phyloP scores from a whole-genome alignment of 257 asterid species.

The Orobanche coerulescens region DNA sequence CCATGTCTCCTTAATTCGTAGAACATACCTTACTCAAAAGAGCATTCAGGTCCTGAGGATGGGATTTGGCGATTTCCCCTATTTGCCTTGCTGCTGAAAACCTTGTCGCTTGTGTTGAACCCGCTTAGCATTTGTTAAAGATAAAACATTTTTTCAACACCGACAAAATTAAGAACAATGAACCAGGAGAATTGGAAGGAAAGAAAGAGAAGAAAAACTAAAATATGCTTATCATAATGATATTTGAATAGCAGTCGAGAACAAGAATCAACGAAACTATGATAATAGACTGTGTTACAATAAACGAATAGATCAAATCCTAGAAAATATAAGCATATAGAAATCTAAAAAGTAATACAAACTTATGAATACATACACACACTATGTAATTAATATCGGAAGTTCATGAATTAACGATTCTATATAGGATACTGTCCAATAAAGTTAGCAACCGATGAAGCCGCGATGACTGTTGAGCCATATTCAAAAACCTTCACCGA shows the following conservation, averaged over 20 bases:
- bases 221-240: not conserved
- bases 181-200: not conserved
- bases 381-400: not conserved
- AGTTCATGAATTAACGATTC: not conserved
- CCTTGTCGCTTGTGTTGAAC: slow-evolving; percentile 94
- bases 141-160: slow-evolving; percentile 17
- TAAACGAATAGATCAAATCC: not conserved
- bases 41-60: slow-evolving; percentile 90
- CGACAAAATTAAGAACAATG: slow-evolving; percentile 11
- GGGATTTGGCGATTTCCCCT: slow-evolving; percentile 96
- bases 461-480: slow-evolving; percentile 98
- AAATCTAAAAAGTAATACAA: not conserved
- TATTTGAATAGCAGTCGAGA: not conserved
- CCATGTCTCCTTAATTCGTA: not conserved
- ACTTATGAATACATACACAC: not conserved
- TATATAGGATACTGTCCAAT: slow-evolving; percentile 87
- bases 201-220: not conserved
- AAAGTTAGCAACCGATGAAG: slow-evolving; percentile 90
- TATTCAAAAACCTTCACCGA: slow-evolving; percentile 26
- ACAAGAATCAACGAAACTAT: not conserved
- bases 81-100: slow-evolving; percentile 98
- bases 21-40: slow-evolving; percentile 68
- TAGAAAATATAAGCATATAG: not conserved
- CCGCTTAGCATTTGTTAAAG: slow-evolving; percentile 75
- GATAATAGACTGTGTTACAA: not conserved